Conservation (phyloP, 2,329 filamentous ascomycete genomes). For the Stemphylium lycopersici region DNA sequence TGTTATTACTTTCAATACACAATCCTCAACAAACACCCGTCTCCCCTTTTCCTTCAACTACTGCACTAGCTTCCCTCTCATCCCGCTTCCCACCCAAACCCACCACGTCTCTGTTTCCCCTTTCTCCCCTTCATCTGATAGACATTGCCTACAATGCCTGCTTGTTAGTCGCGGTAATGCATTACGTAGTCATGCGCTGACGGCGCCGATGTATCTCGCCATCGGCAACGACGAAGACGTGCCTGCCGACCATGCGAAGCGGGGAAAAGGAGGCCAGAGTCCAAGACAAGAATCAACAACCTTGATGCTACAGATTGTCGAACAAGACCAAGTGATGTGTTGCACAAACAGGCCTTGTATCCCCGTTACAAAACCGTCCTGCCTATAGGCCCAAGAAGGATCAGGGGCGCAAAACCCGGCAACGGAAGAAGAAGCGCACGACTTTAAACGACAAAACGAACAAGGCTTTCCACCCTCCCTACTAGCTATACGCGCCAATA, state of each 20-base stretch:
- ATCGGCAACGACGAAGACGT: neutral
- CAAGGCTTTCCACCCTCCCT: neutral
- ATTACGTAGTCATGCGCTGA: too few relatives aligned
- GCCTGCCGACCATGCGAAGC: neutral
- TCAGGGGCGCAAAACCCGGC: too few relatives aligned
- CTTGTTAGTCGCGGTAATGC: too few relatives aligned
- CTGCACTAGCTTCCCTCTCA: constrained; percentile 57
- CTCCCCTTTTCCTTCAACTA: constrained; percentile 58
- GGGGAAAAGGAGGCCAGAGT: neutral
- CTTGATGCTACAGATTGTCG: too few relatives aligned
- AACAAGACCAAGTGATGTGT: too few relatives aligned
- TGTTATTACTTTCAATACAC: constrained; percentile 40
- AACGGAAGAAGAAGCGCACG: too few relatives aligned
- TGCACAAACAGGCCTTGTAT: too few relatives aligned
- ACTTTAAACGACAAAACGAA: too few relatives aligned
- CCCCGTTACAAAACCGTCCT: too few relatives aligned
- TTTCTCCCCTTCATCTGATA: neutral
- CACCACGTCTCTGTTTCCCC: constrained; percentile 55
- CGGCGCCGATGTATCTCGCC: neutral
- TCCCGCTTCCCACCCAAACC: constrained; percentile 60
- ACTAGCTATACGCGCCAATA: constrained; percentile 5
- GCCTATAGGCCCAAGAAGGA: too few relatives aligned
- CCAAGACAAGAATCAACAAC: neutral
- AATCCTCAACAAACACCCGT: constrained; percentile 58
- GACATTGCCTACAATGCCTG: neutral